Percentiles rank a stretch among this genome's conserved stretches.
Evolutionary conservation across 1,284 basidiomycete genomes (phyloP).

Genomic region (Xerocomus nothofagi): DNA sequence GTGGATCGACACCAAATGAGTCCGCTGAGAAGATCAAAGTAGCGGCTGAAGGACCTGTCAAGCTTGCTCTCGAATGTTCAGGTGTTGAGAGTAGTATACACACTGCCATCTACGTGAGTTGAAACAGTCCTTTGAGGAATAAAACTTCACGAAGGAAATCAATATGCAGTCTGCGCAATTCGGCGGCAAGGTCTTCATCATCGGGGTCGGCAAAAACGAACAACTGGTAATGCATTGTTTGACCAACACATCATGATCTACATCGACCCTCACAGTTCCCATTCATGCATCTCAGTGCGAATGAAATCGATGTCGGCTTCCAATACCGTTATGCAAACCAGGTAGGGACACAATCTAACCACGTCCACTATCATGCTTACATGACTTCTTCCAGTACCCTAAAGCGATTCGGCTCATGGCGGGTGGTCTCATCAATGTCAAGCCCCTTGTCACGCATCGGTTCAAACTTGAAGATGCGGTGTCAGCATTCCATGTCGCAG

Average conservation of each 20-base stretch:
- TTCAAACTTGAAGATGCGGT: conserved; percentile 78
- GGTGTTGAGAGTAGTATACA: conserved; percentile 75
- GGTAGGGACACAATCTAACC: conserved; percentile 29
- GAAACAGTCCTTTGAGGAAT: not conserved
- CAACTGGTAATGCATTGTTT: conserved; percentile 40
- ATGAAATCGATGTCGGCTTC: conserved; percentile 64
- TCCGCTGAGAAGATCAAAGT: conserved; percentile 51
- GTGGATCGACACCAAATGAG: conserved; percentile 43
- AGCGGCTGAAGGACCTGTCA: conserved; percentile 46
- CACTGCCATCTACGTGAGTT: conserved; percentile 61
- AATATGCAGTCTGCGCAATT: conserved; percentile 50
- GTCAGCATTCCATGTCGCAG: conserved; percentile 76
- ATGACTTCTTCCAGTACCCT: conserved; percentile 54
- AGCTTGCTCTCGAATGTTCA: conserved; percentile 69
- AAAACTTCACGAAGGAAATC: conserved; percentile 2
- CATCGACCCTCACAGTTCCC: conserved; percentile 47
- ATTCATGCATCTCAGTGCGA: conserved; percentile 67
- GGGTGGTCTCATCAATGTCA: conserved; percentile 71
- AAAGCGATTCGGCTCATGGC: conserved; percentile 79
- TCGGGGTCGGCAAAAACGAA: conserved; percentile 63
- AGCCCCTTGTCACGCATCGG: conserved; percentile 82
- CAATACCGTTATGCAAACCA: conserved; percentile 67
- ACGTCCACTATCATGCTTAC: not conserved
- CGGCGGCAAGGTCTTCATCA: conserved; percentile 64
- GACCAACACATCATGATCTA: not conserved